Base-by-base conservation (phyloP, 768 basidiomycete genomes). In the Leccinum uliginosum region DNA sequence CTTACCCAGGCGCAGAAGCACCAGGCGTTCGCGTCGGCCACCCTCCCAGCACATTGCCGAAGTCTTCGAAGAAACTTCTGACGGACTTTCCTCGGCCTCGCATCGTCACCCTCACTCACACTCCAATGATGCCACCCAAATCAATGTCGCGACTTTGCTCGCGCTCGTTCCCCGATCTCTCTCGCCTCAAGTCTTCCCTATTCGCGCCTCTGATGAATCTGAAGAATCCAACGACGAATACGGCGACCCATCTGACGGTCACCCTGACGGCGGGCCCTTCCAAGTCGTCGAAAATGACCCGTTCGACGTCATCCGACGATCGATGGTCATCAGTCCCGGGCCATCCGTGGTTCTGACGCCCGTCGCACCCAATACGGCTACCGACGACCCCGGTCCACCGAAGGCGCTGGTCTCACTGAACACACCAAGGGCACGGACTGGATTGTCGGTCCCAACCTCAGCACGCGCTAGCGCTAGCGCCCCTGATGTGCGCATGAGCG, bases 231-330 rank as follows among this genome's bases (percentile, higher is more conserved):
- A 67, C 51, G 60, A 60, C 2, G 70, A 65, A 4, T 66, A 72
- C 2, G 66, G 60, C 0, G 29, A 30, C 34, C 34, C 34, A 35
- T 34, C 32, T 1, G 32, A 34, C 14, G 14, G 32, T 3, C 32
- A 34, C 3, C 32, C 32, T 15, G 32, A 34, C 6, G 32, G 32
- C 14, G 70, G 62, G 4, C 58, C 63, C 14, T 53, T 71, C 17
- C 53, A 65, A 38, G 55, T 72, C 15, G 58, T 72, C 30, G 69
- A 71, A 9, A 71, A 71, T 12, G 53, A 68, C 14, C 71, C 66
- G 1, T 72, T 71, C 23, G 58, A 58, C n/a, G 47, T 55, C 10
- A 71, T 67, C 15, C 59, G 65, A 7, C 45, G 30, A 21, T 58
- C 60, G 0, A 55, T 58, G 26, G 30, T 62, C 19, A 53, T n/a